phyloP scores from a whole-genome alignment of 257 asterid genomes.

The Solanum rostratum region DNA sequence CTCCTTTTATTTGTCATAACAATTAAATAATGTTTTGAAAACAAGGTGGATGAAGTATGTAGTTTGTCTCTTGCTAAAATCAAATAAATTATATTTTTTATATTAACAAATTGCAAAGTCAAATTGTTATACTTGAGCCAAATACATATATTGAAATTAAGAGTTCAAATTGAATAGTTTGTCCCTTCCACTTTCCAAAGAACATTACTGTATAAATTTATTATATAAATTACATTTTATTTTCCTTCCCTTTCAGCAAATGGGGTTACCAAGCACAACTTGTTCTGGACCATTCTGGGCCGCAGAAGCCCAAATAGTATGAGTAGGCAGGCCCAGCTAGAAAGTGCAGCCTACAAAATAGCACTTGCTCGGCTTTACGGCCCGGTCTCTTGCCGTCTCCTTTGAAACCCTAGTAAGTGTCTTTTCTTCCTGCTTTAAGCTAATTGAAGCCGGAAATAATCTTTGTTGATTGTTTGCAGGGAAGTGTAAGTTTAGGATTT shows the following conservation, averaged over 20 bases:
- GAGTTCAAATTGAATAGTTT: not conserved
- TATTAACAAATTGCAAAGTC: not conserved
- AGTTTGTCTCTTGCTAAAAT: not conserved
- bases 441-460: not conserved
- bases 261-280: too few relatives aligned
- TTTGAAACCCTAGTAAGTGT: not conserved
- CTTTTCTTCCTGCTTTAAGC: not conserved
- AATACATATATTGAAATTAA: not conserved
- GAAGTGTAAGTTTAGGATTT: not conserved
- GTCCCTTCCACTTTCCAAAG: not conserved
- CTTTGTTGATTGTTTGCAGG: not conserved
- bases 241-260: too few relatives aligned
- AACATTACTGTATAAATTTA: not conserved
- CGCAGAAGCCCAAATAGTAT: not conserved
- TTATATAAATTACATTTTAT: too few relatives aligned
- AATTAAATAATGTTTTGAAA: not conserved
- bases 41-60: not conserved
- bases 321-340: not conserved
- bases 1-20: not conserved
- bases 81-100: not conserved
- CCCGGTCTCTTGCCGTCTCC: not conserved
- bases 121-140: not conserved
- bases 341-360: not conserved
- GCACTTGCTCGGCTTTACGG: too few relatives aligned
- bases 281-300: not conserved